Evolutionary conservation across 495 filamentous ascomycete species (phyloP).

Genomic region (Alectoria sarmentosa): DNA sequence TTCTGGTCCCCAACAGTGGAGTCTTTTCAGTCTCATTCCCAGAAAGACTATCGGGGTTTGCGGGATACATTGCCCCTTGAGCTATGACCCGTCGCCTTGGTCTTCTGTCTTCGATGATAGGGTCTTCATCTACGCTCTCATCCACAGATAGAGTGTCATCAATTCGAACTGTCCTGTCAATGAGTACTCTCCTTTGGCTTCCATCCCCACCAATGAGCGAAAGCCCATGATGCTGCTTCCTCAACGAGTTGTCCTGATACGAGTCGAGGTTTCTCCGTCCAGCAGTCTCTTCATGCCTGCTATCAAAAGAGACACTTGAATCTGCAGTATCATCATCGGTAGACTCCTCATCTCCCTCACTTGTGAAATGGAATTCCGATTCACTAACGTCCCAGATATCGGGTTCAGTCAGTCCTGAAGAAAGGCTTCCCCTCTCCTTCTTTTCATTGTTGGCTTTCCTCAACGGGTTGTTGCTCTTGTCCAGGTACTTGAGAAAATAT

Average conservation of each 20-base stretch:
- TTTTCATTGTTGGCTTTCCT: neutral
- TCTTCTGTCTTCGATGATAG: neutral
- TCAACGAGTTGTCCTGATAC: neutral
- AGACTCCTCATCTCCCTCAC: neutral
- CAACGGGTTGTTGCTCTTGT: neutral
- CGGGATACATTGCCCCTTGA: neutral
- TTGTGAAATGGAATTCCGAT: neutral
- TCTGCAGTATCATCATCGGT: neutral
- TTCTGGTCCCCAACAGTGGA: neutral
- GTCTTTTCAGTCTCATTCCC: neutral
- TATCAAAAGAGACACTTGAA: neutral
- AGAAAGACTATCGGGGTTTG: neutral
- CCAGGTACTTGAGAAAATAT: neutral
- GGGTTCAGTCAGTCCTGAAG: neutral
- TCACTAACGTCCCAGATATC: neutral
- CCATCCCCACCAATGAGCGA: neutral
- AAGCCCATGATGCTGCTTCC: neutral
- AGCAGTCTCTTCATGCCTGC: neutral
- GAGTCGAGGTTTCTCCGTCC: neutral
- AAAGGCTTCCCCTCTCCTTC: neutral
- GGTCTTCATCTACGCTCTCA: neutral
- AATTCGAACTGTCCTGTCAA: neutral
- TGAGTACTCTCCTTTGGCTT: neutral
- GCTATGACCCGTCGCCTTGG: neutral
- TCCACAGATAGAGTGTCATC: neutral